Evolutionary conservation across 768 basidiomycete genomes (phyloP).

Genomic region (Boletus rex-veris): DNA sequence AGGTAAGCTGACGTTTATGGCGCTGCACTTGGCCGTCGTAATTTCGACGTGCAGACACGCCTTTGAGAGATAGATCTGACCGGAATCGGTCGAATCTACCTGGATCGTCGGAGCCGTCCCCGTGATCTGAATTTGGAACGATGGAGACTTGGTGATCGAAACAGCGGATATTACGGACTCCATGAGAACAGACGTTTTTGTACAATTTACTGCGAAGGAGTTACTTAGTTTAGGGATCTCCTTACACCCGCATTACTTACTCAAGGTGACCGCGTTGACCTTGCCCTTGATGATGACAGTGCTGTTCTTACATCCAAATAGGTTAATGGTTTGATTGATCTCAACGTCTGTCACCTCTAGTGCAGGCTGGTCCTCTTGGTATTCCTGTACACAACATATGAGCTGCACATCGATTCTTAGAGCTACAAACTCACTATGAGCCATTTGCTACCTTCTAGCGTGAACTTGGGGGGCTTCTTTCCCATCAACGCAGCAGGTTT

Average conservation of each 20-base stretch:
- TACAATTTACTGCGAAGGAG: slow-evolving; percentile 67
- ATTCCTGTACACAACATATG: slow-evolving; percentile 57
- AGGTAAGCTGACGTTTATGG: slow-evolving; percentile 87
- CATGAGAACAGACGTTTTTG: slow-evolving; percentile 82
- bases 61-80: slow-evolving; percentile 90
- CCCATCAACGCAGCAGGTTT: slow-evolving; percentile 82
- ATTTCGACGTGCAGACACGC: slow-evolving; percentile 79
- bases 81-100: slow-evolving; percentile 91
- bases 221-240: slow-evolving; percentile 1
- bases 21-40: slow-evolving; percentile 90
- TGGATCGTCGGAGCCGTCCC: slow-evolving; percentile 90
- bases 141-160: slow-evolving; percentile 86
- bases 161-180: slow-evolving; percentile 92
- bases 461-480: slow-evolving; percentile 91
- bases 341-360: slow-evolving; percentile 75
- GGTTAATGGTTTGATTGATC: slow-evolving; percentile 79
- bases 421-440: slow-evolving; percentile 56
- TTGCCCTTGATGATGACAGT: slow-evolving; percentile 88
- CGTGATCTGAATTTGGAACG: slow-evolving; percentile 89
- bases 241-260: slow-evolving; percentile 38
- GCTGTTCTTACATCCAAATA: slow-evolving; percentile 87
- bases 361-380: slow-evolving; percentile 76
- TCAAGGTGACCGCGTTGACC: slow-evolving; percentile 87
- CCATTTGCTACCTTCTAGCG: slow-evolving; percentile 93
- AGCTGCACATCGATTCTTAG: neutral